phyloP scores from a whole-genome alignment of 2,329 filamentous ascomycete species.

The Plenodomus lindquistii region DNA sequence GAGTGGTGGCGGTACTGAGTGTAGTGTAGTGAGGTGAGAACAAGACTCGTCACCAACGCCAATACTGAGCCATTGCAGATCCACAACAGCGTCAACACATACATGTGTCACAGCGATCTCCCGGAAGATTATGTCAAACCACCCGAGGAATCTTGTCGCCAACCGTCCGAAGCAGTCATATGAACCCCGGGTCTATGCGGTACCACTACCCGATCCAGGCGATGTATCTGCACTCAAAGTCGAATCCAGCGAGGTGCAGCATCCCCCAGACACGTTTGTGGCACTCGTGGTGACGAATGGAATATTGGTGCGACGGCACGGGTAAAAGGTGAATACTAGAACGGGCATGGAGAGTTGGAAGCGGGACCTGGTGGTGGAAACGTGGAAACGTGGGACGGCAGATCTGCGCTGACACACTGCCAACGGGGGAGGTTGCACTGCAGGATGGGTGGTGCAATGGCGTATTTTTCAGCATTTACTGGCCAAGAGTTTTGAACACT shows the following conservation, averaged over 20 bases:
- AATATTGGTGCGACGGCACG: slow-evolving; percentile 11
- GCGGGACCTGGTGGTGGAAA: no score
- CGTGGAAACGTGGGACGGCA: slow-evolving; percentile 10
- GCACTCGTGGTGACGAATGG: not conserved
- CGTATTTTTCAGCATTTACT: not conserved
- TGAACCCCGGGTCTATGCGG: not conserved
- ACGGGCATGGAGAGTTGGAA: not conserved
- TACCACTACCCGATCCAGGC: not conserved
- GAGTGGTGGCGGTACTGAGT: not conserved
- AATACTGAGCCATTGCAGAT: not conserved
- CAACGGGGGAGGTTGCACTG: slow-evolving; percentile 8
- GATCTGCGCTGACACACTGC: slow-evolving; percentile 5
- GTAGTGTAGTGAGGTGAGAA: not conserved
- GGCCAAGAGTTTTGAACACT: not conserved
- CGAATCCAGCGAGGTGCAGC: not conserved
- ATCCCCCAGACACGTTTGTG: not conserved
- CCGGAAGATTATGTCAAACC: not conserved
- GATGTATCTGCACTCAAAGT: not conserved
- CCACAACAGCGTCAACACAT: not conserved
- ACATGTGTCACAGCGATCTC: not conserved
- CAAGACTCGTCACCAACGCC: not conserved
- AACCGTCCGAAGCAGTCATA: not conserved
- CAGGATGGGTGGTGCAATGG: not conserved
- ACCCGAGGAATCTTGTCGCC: not conserved
- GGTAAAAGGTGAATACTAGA: not conserved